Base-by-base conservation (phyloP, 2,329 filamentous ascomycete species). In the Chaetomiaceae sp. region DNA sequence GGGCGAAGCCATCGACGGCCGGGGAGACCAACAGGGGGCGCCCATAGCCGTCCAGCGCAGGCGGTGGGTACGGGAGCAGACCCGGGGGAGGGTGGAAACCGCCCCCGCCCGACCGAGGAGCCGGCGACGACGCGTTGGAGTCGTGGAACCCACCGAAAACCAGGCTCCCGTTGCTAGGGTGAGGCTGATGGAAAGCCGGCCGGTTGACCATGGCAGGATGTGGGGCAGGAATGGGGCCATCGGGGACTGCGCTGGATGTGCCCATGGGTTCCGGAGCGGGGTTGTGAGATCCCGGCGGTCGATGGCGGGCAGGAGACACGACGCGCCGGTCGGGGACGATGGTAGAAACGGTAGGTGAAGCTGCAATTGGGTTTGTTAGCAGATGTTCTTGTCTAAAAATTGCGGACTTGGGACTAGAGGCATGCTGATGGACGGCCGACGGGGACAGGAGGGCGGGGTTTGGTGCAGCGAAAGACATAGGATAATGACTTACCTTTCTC, bases 81-180 rank as follows among this genome's bases (percentile, higher is more conserved):
- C 72, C 71, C n/a, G 78, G 76, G 37, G 78, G 78, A 45, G 75
- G 74, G 42, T 74, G 74, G 48, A 77, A 75, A 51, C 71, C 73
- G 31, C 71, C 8, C 9, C 27, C 73, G 14, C 54, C 54, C 2
- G 74, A 74, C 42, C 68, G 72, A 48, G 78, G 79, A 19, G 72
- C 78, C 1, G 82, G 82, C 5, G 82, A 85, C 1, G 81, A 79
- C 49, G 73, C 77, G 61, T 79, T 77, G 12, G 82, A 84, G 17
- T 74, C 76, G 29, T 75, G 69, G 56, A 80, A 78, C 6, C 71
- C 72, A 31, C 79, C 79, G 61, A 84, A 83, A 57, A 82, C 73
- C 47, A 83, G 69, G 64, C 76, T 82, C 34, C 78, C 74, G 54
- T 76, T 76, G 64, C 78, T 83, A 14, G 73, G 75, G 50, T 79